Base-by-base conservation (phyloP, 176 grass and related monocot species). In the Panicum miliaceum region DNA sequence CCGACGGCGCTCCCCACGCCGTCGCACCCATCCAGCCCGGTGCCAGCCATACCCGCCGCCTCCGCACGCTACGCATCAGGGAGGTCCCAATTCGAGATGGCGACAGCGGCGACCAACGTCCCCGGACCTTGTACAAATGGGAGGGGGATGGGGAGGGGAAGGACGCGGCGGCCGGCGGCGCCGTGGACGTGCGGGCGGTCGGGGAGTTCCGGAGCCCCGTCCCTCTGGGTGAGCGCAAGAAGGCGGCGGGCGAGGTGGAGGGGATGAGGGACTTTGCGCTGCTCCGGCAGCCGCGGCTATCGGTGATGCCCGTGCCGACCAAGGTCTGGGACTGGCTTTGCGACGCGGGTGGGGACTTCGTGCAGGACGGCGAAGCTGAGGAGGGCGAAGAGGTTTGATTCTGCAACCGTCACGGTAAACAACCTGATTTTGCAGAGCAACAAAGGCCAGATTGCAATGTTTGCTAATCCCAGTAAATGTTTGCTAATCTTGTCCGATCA, bases 321-420 rank as follows among this genome's bases (percentile, higher is more conserved):
- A 88, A 43, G 60, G 64, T 95, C 68, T 95, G 93, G 96, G 82
- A 95, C 0, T 84, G 82, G 71, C 63, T 98, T 74, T 98, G 89
- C 35, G 87, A 94, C 54, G 90, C 90, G 85, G 93, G 89, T 37
- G 93, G 96, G 23, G 89, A 91, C 0, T 92, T 91, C 58, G 66
- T 73, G 62, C 52, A 92, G 29, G 84, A 83, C 0, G 84, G 72
- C 14, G 81, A 87, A 40, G 71, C 22, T 35, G 64, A 56, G 3
- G 76, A 56, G 3, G 76, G 71, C 38, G 75, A 92, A 65, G 52
- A 76, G 13, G 61, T 9, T 46, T 90, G 84, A 90, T 71, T 52
- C 23, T 63, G 27, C 36, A 5, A 80, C 45, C 34, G 4, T 12
- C 0, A 80, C 68, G 81, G 87, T 89, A 88, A 64, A 40, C 1